A percentile compares a stretch with the other conserved stretches of the same genome.
Conservation (phyloP, 148 eudicot genomes). For the Rhododendron williamsianum region DNA sequence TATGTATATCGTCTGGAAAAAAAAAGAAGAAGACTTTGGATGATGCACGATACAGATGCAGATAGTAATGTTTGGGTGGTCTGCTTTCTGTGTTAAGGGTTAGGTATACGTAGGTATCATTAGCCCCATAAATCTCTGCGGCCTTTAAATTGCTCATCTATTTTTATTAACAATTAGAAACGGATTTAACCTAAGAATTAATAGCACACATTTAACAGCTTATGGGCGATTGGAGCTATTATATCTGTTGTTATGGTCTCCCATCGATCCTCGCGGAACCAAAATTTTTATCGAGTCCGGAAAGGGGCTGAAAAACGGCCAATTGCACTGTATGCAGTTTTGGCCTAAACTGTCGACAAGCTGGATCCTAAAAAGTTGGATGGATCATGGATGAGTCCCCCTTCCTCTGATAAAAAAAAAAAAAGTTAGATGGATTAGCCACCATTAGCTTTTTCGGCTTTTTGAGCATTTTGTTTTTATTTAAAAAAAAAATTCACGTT, state of each 20-base stretch:
- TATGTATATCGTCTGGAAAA: no score
- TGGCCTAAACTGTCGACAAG: no score
- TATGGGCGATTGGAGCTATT: not conserved
- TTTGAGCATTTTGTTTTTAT: no score
- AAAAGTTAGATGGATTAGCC: not conserved
- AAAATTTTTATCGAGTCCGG: no score
- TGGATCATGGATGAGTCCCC: no score
- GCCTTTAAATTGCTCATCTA: not conserved
- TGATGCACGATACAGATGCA: not conserved
- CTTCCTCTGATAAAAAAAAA: no score
- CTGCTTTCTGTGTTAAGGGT: not conserved
- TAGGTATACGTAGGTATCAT: not conserved
- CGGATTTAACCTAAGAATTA: not conserved
- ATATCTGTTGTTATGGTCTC: not conserved
- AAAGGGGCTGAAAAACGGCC: no score
- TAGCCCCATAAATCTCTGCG: not conserved
- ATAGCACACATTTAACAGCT: not conserved
- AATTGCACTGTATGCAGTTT: no score
- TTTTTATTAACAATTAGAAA: not conserved
- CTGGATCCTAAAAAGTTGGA: no score
- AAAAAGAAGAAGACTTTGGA: no score
- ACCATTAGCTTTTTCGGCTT: not conserved
- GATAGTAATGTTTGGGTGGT: not conserved
- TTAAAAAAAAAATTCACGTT: not conserved
- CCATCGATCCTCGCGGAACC: no score